A percentile compares a stretch with the other conserved stretches of the same genome.
These are phyloP conservation scores for Tolypocladium album DNA, from an alignment of 2,329 filamentous ascomycete genomes.

Conservation along the genomic window DNA sequence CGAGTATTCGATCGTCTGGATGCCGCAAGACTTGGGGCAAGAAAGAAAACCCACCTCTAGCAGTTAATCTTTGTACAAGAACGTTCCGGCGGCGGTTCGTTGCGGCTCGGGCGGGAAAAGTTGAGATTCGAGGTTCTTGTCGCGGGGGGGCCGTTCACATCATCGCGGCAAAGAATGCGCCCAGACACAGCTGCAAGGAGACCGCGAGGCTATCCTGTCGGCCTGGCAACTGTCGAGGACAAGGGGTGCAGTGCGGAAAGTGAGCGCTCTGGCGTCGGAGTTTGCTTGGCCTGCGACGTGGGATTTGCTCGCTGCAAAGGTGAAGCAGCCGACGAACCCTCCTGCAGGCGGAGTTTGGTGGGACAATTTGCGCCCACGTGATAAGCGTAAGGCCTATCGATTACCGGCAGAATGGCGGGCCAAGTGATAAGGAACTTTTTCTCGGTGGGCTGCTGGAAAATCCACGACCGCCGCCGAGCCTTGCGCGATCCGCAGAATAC, in stretches of 20 bases:
- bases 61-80: background rate
- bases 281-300: constrained; percentile 2
- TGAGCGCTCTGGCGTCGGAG: background rate
- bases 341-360: constrained; percentile 21
- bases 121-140: constrained; percentile 18
- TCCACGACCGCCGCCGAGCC: background rate
- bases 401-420: constrained; percentile 6
- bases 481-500: background rate
- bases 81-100: constrained; percentile 8
- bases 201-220: background rate
- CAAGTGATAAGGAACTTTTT: constrained; percentile 24
- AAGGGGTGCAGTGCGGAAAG: background rate
- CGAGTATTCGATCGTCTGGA: background rate
- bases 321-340: constrained; percentile 5
- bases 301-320: constrained; percentile 4
- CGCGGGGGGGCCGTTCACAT: constrained; percentile 23
- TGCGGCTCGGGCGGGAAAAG: constrained; percentile 15
- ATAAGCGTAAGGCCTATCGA: constrained; percentile 15
- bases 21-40: no score
- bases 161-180: constrained; percentile 22
- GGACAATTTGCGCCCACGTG: constrained; percentile 30
- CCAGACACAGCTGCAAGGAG: constrained; percentile 1
- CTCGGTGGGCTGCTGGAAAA: constrained; percentile 1
- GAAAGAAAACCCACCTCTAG: constrained; percentile 2
- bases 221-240: background rate